A percentile compares a stretch with the other conserved stretches of the same genome.
Evolutionary conservation across 2,329 filamentous ascomycete species (phyloP).

Genomic region (Fusarium tuaranense): DNA sequence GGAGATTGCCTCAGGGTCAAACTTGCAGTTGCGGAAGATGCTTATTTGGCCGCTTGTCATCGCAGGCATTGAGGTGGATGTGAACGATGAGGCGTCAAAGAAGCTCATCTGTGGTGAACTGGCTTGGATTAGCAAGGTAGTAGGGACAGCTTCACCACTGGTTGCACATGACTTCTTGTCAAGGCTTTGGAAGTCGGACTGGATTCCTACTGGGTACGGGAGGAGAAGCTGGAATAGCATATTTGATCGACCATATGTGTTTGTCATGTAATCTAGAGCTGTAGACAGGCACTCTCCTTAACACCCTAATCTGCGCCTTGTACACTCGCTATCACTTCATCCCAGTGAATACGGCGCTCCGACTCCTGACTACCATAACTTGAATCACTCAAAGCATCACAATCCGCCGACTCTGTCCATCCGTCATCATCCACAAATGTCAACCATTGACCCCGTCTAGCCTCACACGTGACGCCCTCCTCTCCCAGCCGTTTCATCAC

Average conservation of each 20-base stretch:
- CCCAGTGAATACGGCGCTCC: neutral
- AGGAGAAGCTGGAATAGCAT: neutral
- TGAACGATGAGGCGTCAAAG: slow-evolving; percentile 21
- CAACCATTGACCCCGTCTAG: slow-evolving; percentile 24
- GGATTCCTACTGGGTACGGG: neutral
- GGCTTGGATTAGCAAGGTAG: slow-evolving; percentile 27
- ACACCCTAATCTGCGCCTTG: neutral
- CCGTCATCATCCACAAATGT: neutral
- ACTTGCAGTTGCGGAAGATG: slow-evolving; percentile 25
- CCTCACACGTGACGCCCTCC: slow-evolving; percentile 8
- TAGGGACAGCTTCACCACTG: slow-evolving; percentile 34
- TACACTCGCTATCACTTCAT: neutral
- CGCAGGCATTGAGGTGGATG: slow-evolving; percentile 34
- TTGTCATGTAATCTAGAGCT: neutral
- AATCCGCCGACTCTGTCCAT: neutral
- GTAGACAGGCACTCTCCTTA: neutral
- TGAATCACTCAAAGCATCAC: neutral
- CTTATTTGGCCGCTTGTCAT: slow-evolving; percentile 44
- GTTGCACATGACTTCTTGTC: slow-evolving; percentile 31
- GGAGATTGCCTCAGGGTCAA: slow-evolving; percentile 1
- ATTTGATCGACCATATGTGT: neutral
- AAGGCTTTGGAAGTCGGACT: slow-evolving; percentile 26
- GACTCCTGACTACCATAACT: neutral
- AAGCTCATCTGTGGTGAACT: slow-evolving; percentile 29
- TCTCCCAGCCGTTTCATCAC: slow-evolving; percentile 2